Base-by-base conservation (phyloP, 2,329 filamentous ascomycete genomes). In the Hyphodiscus sp. region DNA sequence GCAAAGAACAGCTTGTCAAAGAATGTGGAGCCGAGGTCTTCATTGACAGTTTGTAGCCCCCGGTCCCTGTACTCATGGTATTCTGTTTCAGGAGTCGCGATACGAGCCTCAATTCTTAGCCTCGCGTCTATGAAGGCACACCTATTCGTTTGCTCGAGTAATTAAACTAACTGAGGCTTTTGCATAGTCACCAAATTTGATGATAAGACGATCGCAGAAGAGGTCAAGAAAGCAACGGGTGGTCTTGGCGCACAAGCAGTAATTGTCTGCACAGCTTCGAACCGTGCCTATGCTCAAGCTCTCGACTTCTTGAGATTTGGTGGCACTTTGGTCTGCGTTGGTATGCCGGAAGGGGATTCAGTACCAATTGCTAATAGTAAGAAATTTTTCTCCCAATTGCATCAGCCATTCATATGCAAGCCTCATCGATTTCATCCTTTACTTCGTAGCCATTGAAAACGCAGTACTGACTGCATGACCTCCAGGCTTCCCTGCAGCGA, bases 1-100 rank as follows among this genome's bases (percentile, higher is more conserved):
- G 74, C 61, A 87, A 87, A 67, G 78, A 80, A 60, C 61, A 77
- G 13, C 64, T 86, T 1, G 76, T 80, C 10, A 75, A 76, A 47
- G 73, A 78, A 0, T 81, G 74, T n/a, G 84, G 84, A 9, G 83
- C 83, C 0, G 83, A 87, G 64, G 76, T 79, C 59, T 87, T 87
- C 68, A 72, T 87, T 54, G 81, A 85, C 57, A 73, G 33, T 38
- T 38, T n/a, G 33, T 38, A 38, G 11, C 33, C 33, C 16, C 33
- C 11, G 11, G 2, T n/a, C 16, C 33, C 33, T 13, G 2, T 38
- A 13, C 13, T 38, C 16, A 38, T 38, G 33, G 33, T 13, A 38
- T 4, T 10, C 33, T 38, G 33, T 38, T 38, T 38, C 33, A 38
- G 33, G 16, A 38, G 16, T 15, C 33, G 33, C 33, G 29, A 33